These are phyloP conservation scores for Aspergillus amoenus DNA, from an alignment of 2,329 filamentous ascomycete species.

Conservation along the genomic window DNA sequence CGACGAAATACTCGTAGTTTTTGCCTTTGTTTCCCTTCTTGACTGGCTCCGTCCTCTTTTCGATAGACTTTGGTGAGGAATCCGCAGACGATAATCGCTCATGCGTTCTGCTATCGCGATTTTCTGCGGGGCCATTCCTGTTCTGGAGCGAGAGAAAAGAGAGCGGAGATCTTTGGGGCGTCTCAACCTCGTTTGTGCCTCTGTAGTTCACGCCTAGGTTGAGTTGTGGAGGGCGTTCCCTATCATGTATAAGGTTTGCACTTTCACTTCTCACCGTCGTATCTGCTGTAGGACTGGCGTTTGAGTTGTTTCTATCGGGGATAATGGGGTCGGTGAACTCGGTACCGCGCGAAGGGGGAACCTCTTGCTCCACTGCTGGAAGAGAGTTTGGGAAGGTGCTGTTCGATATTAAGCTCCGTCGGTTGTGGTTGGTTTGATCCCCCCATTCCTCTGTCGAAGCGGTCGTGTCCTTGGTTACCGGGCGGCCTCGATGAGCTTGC, in stretches of 20 bases:
- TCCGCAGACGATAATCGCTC: conserved; percentile 81
- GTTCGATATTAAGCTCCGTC: conserved; percentile 61
- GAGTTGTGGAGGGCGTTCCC: conserved; percentile 49
- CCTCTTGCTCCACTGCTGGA: conserved; percentile 47
- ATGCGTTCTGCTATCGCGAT: conserved; percentile 64
- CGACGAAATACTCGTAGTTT: conserved; percentile 90
- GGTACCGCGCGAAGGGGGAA: conserved; percentile 74
- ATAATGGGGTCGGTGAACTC: conserved; percentile 75
- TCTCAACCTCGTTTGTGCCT: conserved; percentile 53
- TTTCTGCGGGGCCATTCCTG: conserved; percentile 49
- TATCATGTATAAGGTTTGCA: conserved; percentile 69
- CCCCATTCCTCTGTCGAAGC: conserved; percentile 44
- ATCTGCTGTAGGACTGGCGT: conserved; percentile 67
- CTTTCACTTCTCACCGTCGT: conserved; percentile 69
- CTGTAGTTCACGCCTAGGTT: conserved; percentile 63
- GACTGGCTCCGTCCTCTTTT: conserved; percentile 40
- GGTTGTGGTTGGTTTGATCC: conserved; percentile 50
- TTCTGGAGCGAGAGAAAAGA: conserved; percentile 69
- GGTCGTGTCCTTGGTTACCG: conserved; percentile 36
- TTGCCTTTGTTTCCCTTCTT: conserved; percentile 54
- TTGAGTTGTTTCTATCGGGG: conserved; percentile 69
- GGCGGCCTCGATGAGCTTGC: conserved; percentile 76
- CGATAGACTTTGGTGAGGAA: conserved; percentile 67
- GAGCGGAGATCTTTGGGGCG: conserved; percentile 68
- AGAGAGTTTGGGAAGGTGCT: conserved; percentile 43